Conservation (phyloP, 2,329 filamentous ascomycete genomes). For the Drechslera avenae region DNA sequence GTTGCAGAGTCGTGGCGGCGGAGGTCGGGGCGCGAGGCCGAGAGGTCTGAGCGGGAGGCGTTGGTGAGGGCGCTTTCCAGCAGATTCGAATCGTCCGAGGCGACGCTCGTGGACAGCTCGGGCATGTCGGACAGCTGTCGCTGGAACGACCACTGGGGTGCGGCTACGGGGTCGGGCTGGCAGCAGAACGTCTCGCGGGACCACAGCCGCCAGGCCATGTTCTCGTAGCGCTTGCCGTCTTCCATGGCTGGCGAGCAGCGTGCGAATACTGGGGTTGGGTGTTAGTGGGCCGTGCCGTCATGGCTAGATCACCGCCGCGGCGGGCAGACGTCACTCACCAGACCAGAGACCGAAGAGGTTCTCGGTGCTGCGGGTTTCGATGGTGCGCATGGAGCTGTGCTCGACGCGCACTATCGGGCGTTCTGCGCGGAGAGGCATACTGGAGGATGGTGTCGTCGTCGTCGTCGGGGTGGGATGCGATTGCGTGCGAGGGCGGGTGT, state of each 20-base stretch:
- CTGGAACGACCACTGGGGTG: slow-evolving; percentile 43
- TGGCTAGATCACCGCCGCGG: slow-evolving; percentile 4
- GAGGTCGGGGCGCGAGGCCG: slow-evolving; percentile 67
- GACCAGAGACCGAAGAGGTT: slow-evolving; percentile 98
- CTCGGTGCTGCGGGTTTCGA: slow-evolving; percentile 90
- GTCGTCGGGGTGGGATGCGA: neutral
- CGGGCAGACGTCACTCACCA: slow-evolving; percentile 65
- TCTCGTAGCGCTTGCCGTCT: slow-evolving; percentile 89
- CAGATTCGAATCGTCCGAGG: slow-evolving; percentile 50
- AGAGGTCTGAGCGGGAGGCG: slow-evolving; percentile 55
- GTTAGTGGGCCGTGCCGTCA: slow-evolving; percentile 26
- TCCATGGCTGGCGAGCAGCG: slow-evolving; percentile 93
- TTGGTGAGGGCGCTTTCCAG: slow-evolving; percentile 50
- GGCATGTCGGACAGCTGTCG: slow-evolving; percentile 46
- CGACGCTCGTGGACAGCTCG: slow-evolving; percentile 55
- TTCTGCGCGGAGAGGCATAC: slow-evolving; percentile 83
- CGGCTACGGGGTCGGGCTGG: slow-evolving; percentile 60
- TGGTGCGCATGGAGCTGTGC: slow-evolving; percentile 88
- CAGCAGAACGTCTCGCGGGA: slow-evolving; percentile 91
- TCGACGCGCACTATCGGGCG: slow-evolving; percentile 90
- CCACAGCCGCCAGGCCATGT: slow-evolving; percentile 93
- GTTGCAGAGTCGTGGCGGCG: slow-evolving; percentile 72
- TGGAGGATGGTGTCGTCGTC: slow-evolving; percentile 22
- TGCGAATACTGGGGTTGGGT: slow-evolving; percentile 72
- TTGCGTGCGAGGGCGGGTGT: slow-evolving; percentile 4